Evolutionary conservation across 1,284 basidiomycete genomes (phyloP), one percentile per base, ranked within the genome.

Genomic region (Leccinum solheimii): DNA sequence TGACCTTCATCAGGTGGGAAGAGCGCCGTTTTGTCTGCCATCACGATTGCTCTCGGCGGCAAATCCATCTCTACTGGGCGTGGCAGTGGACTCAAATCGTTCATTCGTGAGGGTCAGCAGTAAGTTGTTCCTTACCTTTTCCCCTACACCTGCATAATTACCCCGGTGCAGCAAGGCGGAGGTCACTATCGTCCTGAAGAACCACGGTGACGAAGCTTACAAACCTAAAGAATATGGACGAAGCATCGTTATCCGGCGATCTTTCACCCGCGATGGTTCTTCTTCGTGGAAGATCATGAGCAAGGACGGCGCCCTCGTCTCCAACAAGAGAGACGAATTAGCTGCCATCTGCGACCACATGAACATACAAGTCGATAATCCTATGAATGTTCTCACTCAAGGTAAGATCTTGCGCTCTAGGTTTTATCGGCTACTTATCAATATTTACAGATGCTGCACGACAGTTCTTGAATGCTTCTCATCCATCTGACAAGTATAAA

Each of bases 341-440:
- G 83, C 92, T 45, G 85, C 88, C 3, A 97, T 98, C 56, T 89
- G 90, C 68, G 93, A 97, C 71, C 91, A 95, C 69, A 96, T 97
- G 87, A 94, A 94, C 71, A 95, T 99, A 63, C 94, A 95, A 71
- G 92, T 98, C 62, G 97, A 99, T 73, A 98, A 98, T 70, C 96
- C 96, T 0, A 88, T 98, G 83, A 97, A 95, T 65, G 89, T 99
- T 45, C 81, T 97, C 36, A 97, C 94, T 1, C 95, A 97, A 81
- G 94, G 93, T 83, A 73, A 52, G 70, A 64, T 34, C 50, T 36
- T 19, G 10, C 26, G 21, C 19, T 7, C 21, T 3, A 19, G 34
- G 5, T 26, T 14, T 56, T 51, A n/a, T 38, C 5, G 1, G n/a
- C 16, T 23, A 43, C 56, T 59, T 54, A 63, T 57, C 9, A 21